Evolutionary conservation across 2,329 filamentous ascomycete species (phyloP), one percentile per base, ranked within the genome.

Genomic region (Penicillium polonicum): DNA sequence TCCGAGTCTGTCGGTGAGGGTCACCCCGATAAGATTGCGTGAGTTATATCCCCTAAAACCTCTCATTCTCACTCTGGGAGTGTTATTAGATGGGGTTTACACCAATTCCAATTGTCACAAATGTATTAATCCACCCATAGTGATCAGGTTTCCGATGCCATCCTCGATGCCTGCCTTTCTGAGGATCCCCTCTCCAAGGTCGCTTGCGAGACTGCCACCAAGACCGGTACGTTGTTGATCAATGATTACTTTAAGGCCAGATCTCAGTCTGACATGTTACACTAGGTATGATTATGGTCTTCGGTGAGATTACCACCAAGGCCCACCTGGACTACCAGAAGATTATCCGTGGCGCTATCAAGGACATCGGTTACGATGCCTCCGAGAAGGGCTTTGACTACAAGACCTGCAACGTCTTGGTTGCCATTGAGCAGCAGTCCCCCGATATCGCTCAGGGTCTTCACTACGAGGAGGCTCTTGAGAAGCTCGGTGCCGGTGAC

Each of bases 331-430:
- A 99, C 85, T 99, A 97, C 89, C 94, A 99, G 81, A 96, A 92
- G 84, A 85, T 97, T 72, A 91, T 99, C 79, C 93, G 94, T 79
- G 80, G 88, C 65, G 87, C 92, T 76, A 92, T 99, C 86, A 93
- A 96, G 87, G 93, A 96, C 76, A 99, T 99, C 75, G 94, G 94
- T 72, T 99, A 97, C 82, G 94, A 99, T 82, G 86, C 89, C 80
- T 97, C 94, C 56, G 84, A 85, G 72, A 99, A 99, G 88, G 94
- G 94, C 64, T 99, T 99, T 81, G 94, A 99, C 84, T 96, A 97
- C 91, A 97, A 97, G 89, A 99, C 94, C 70, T 93, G 90, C 84
- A 97, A 97, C 84, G 86, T 99, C 74, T 88, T 97, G 70, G 92
- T 97, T 72, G 94, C 93, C 81, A 97, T 99, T 79, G 94, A 99